A percentile compares a stretch with the other conserved stretches of the same genome.
Conservation (phyloP, 177 flowering plant genomes). For the Vitis hybrid region DNA sequence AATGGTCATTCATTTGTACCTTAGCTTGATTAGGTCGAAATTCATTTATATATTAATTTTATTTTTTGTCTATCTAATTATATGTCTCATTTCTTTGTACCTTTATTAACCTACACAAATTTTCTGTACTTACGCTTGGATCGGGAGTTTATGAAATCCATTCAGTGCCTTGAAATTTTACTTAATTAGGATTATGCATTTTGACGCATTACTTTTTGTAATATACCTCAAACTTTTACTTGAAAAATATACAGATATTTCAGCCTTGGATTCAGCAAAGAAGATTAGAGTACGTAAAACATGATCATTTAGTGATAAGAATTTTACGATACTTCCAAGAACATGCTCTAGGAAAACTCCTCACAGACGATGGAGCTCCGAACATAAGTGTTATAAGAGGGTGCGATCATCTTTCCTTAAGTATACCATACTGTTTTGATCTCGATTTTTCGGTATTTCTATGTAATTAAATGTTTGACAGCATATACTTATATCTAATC, state of each 20-base stretch:
- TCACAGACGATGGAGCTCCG: conserved; percentile 9
- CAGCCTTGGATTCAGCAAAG: conserved; percentile 18
- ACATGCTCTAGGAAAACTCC: conserved; percentile 6
- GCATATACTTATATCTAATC: not conserved
- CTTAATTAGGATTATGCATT: too few species aligned
- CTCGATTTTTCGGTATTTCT: too few species aligned
- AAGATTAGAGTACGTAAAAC: conserved; percentile 10
- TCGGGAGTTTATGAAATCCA: too few species aligned
- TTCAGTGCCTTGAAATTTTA: too few species aligned
- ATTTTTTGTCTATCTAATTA: too few species aligned
- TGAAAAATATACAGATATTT: conserved; percentile 3
- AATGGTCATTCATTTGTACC: too few species aligned
- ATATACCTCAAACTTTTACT: not conserved
- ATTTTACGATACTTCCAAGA: conserved; percentile 7
- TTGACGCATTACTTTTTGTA: not conserved
- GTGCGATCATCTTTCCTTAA: not conserved
- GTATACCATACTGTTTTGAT: too few species aligned
- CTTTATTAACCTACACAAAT: too few species aligned
- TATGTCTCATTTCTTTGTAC: too few species aligned
- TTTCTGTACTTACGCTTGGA: too few species aligned
- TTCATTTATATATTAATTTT: too few species aligned
- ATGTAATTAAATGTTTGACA: not conserved
- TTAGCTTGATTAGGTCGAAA: too few species aligned
- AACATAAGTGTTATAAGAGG: conserved; percentile 7
- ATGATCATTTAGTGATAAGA: not conserved